Evolutionary conservation across 495 filamentous ascomycete species (phyloP), one percentile per base, ranked within the genome.

Genomic region (Alectoria sarmentosa): DNA sequence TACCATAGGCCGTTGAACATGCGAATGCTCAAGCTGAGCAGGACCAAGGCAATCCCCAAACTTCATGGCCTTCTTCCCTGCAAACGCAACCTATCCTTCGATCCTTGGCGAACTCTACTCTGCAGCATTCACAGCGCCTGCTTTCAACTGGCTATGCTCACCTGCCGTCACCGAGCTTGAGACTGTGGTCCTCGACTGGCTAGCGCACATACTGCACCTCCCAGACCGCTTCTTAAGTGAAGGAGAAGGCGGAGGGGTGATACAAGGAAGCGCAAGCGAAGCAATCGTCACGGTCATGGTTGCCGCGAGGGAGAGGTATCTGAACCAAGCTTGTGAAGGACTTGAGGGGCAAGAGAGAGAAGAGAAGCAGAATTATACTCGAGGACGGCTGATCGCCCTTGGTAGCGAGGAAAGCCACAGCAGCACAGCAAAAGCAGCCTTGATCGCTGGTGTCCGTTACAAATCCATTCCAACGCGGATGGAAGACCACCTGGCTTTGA

Each of bases 91-190:
- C 46, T 97, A 88, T 76, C 92, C 94, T 0, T 87, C 85, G 55
- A 90, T 97, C 73, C 85, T 98, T 4, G 94, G 92, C 7, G 94
- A 98, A 76, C 86, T 98, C 74, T 98, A 96, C 77, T 89, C 84
- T 4, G 84, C 90, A 1, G 88, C 92, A 6, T 91, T 98, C 73
- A 92, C 85, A 11, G 90, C 89, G 4, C 91, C 94, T 15, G 90
- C 90, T 13, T 98, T 98, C 81, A 97, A 97, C 76, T 98, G 94
- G 94, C 84, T 97, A 58, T 97, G 93, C 74, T 91, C 88, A 4
- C 94, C 94, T 2, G 94, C 89, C 26, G 87, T 94, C n/a, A 98
- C 94, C 7, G 94, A 98, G 72, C 81, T 98, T 54, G 94, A 98
- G 78, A 97, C 94, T 0, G 85, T 96, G 55, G 88, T 96, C 39